Evolutionary conservation across 75 land plant genomes (phyloP), one percentile per base, ranked within the genome.

Genomic region (Selaginella tamariscina): DNA sequence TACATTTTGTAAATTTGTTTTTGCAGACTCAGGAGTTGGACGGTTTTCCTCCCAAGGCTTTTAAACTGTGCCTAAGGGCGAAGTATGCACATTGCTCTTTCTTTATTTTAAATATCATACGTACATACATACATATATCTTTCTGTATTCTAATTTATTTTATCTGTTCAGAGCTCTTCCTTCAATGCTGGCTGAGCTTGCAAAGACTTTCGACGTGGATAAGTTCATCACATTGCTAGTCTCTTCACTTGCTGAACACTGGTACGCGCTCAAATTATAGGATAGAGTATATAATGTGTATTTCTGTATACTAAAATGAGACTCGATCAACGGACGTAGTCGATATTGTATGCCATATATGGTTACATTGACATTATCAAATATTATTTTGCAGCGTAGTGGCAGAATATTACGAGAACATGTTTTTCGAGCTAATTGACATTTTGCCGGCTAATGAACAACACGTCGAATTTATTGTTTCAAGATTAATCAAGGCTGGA

Each of bases 201-300:
- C 72, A 2, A 54, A 75, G 66, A 78, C 75, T 55, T 90, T 75
- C 78, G 75, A 85, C 57, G 77, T 79, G 27, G 83, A 85, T 29
- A 84, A 54, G 49, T 88, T 90, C 54, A 26, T 88, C 9, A 18
- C 56, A 11, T 55, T 83, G 27, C 75, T 81, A 31, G n/a, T 87
- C n/a, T 73, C 75, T 26, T 65, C 82, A 27, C 65, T 88, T 54
- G 63, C 79, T 44, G 66, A 83, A 28, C 72, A 76, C 78, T 79
- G 92, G 96, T 90, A n/a, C 44, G 80, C 18, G 15, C n/a, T n/a
- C n/a, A n/a, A n/a, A n/a, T n/a, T n/a, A n/a, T n/a, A n/a, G n/a
- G n/a, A n/a, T n/a, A n/a, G n/a, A n/a, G n/a, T n/a, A n/a, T n/a
- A n/a, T n/a, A n/a, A n/a, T n/a, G n/a, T n/a, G n/a, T n/a, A n/a